Evolutionary conservation across 1,139 yeast species (phyloP).

Genomic region (Candida mesenterica): DNA sequence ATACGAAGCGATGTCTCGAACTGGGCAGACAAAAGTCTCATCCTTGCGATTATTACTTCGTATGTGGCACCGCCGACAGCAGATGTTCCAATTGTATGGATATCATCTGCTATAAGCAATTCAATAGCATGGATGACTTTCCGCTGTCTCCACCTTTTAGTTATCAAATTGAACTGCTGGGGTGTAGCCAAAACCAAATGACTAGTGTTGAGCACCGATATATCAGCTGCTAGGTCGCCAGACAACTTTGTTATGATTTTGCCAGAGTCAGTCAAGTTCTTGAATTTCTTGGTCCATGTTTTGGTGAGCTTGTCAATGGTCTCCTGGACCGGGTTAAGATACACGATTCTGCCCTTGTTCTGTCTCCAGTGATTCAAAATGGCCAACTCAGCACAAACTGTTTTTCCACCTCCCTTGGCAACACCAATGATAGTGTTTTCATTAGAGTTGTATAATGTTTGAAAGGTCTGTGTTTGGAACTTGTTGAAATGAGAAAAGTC

Average conservation of each 20-base stretch:
- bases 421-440: constrained; percentile 66
- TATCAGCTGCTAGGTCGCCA: constrained; percentile 59
- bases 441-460: constrained; percentile 55
- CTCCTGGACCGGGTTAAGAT: constrained; percentile 61
- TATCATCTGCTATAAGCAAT: constrained; percentile 70
- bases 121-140: constrained; percentile 68
- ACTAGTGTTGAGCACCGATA: constrained; percentile 51
- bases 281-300: constrained; percentile 53
- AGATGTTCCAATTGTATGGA: constrained; percentile 69
- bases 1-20: constrained; percentile 55
- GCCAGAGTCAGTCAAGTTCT: constrained; percentile 34
- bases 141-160: constrained; percentile 81
- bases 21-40: constrained; percentile 68
- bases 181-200: constrained; percentile 82
- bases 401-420: constrained; percentile 76
- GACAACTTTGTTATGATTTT: constrained; percentile 56
- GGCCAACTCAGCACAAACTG: constrained; percentile 70
- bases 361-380: constrained; percentile 68
- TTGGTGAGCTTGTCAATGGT: constrained; percentile 46
- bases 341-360: constrained; percentile 58
- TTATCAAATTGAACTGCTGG: constrained; percentile 64
- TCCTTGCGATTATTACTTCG: constrained; percentile 68
- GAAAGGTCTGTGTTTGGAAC: constrained; percentile 71
- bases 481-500: constrained; percentile 57
- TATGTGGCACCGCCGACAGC: constrained; percentile 54